A percentile compares a stretch with the other conserved stretches of the same genome.
These are phyloP conservation scores for Ustilago trichophora DNA, from an alignment of 1,284 basidiomycete species.

Conservation along the genomic window DNA sequence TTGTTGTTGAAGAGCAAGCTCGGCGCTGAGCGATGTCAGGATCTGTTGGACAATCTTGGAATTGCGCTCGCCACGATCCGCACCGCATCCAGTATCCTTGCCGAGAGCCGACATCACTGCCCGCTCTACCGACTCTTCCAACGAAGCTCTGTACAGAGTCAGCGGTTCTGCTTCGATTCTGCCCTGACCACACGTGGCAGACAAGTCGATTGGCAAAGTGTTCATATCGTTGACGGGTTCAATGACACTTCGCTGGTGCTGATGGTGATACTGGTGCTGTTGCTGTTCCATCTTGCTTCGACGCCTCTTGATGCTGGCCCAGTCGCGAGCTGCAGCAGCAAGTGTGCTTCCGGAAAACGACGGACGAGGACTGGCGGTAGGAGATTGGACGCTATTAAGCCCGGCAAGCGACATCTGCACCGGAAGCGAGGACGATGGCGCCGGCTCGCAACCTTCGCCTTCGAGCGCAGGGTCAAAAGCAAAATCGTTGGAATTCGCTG, in stretches of 20 bases:
- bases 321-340: constrained; percentile 43
- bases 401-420: no score
- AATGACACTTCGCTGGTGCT: not conserved
- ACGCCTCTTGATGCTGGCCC: constrained; percentile 35
- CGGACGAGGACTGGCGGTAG: constrained; percentile 32
- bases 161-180: not conserved
- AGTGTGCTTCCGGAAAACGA: constrained; percentile 44
- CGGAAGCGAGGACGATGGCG: not conserved
- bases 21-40: constrained; percentile 16
- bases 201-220: no score
- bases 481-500: not conserved
- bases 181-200: no score
- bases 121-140: constrained; percentile 33
- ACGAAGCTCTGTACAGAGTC: not conserved
- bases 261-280: no score
- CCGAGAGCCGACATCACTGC: constrained; percentile 27
- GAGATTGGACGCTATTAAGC: no score
- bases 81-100: constrained; percentile 6
- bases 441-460: constrained; percentile 12
- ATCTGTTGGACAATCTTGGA: constrained; percentile 32
- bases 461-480: constrained; percentile 33
- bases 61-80: constrained; percentile 13
- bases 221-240: constrained; percentile 4
- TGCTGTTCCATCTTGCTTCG: constrained; percentile 5
- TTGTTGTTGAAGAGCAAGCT: constrained; percentile 11